phyloP scores from a whole-genome alignment of 495 filamentous ascomycete genomes.

The Thermothielavioides terrestris region DNA sequence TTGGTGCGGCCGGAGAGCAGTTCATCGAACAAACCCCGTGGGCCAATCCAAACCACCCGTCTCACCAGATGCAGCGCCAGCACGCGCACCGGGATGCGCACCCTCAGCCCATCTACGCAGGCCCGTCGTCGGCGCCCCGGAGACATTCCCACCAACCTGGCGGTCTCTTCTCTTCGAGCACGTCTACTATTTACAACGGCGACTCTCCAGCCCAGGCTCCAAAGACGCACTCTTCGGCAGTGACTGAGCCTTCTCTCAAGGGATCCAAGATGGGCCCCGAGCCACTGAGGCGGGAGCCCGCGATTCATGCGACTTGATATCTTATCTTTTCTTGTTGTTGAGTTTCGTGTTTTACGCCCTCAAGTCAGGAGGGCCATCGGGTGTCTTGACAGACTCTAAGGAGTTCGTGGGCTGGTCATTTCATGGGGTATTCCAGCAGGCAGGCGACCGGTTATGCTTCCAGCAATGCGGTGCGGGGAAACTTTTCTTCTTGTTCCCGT shows the following conservation, averaged over 20 bases:
- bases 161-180: constrained; percentile 19
- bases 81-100: constrained; percentile 25
- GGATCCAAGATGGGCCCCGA: constrained; percentile 14
- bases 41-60: constrained; percentile 81
- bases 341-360: background rate
- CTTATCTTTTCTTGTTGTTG: constrained; percentile 1
- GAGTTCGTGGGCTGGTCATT: background rate
- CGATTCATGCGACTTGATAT: constrained; percentile 20
- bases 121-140: constrained; percentile 21
- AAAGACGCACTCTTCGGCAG: constrained; percentile 14
- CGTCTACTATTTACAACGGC: constrained; percentile 16
- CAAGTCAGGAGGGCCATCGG: background rate
- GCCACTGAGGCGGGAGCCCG: constrained; percentile 19
- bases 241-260: constrained; percentile 16
- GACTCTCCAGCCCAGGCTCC: constrained; percentile 19
- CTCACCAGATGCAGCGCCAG: constrained; percentile 47
- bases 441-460: too few relatives aligned
- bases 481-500: too few relatives aligned
- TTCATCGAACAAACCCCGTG: constrained; percentile 78
- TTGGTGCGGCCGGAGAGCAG: constrained; percentile 65
- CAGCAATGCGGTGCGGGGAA: too few relatives aligned
- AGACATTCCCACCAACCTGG: constrained; percentile 29
- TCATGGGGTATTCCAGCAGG: too few relatives aligned
- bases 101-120: constrained; percentile 11
- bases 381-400: background rate